Conservation (phyloP, 1,284 basidiomycete genomes). For the Tetrapyrgos nigripes region DNA sequence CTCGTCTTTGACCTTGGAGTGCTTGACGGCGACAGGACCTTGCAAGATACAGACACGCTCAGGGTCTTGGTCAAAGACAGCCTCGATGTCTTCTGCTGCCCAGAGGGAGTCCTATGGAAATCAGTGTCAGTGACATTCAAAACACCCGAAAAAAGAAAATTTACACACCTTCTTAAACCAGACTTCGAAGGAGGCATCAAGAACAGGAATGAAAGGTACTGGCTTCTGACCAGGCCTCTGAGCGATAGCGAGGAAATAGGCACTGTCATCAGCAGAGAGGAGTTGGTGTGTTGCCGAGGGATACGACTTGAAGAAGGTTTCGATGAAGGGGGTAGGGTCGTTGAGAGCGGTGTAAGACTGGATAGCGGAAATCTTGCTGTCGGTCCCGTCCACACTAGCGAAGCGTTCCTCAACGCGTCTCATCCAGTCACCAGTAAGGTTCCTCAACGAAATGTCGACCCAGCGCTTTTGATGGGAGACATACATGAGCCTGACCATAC, state of each 20-base stretch:
- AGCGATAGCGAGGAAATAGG: constrained; percentile 94
- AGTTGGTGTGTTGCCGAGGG: constrained; percentile 85
- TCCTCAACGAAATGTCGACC: constrained; percentile 94
- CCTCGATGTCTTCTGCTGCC: constrained; percentile 98
- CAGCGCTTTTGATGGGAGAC: constrained; percentile 91
- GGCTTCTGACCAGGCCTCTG: constrained; percentile 98
- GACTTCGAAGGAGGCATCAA: constrained; percentile 93
- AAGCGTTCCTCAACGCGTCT: constrained; percentile 97
- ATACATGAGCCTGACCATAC: constrained; percentile 94
- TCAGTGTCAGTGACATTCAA: constrained; percentile 21
- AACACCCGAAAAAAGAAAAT: constrained; percentile 8
- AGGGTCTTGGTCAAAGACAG: constrained; percentile 97
- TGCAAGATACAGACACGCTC: constrained; percentile 98
- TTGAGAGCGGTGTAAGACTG: constrained; percentile 90
- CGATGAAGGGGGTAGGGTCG: constrained; percentile 80
- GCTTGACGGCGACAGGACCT: constrained; percentile 93
- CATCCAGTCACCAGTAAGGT: constrained; percentile 96
- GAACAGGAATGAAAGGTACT: constrained; percentile 97
- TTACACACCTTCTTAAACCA: constrained; percentile 95
- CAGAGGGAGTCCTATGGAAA: constrained; percentile 88
- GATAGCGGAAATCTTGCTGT: constrained; percentile 83
- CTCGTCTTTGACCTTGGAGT: constrained; percentile 89
- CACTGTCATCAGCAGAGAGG: constrained; percentile 93
- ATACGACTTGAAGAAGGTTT: constrained; percentile 88
- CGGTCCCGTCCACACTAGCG: constrained; percentile 85